phyloP scores from a whole-genome alignment of 1,284 basidiomycete species.

The Ceratobasidium sp. region DNA sequence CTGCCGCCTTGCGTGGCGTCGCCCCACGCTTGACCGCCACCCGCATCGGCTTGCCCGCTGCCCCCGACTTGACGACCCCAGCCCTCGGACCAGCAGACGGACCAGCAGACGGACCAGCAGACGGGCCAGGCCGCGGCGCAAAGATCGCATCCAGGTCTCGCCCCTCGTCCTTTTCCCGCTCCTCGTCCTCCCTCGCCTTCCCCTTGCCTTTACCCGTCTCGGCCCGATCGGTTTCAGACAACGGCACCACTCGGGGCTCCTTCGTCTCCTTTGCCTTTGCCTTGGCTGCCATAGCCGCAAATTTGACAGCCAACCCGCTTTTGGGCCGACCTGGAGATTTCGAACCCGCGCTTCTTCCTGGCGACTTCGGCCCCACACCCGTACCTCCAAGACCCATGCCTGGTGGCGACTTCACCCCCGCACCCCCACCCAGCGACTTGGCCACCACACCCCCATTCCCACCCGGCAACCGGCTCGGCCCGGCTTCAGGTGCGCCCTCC shows the following conservation, averaged over 20 bases:
- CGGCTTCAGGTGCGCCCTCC: background rate
- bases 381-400: background rate
- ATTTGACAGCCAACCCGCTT: slow-evolving; percentile 30
- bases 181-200: slow-evolving; percentile 23
- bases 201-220: slow-evolving; percentile 10
- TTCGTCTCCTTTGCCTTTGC: background rate
- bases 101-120: background rate
- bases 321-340: background rate
- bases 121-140: background rate
- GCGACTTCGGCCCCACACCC: background rate
- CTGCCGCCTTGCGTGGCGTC: slow-evolving; percentile 26
- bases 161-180: slow-evolving; percentile 31
- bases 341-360: background rate
- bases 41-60: slow-evolving; percentile 28
- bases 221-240: background rate
- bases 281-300: slow-evolving; percentile 22
- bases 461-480: background rate
- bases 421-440: background rate
- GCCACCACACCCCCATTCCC: background rate
- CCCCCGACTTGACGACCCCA: background rate
- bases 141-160: slow-evolving; percentile 31
- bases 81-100: slow-evolving; percentile 3
- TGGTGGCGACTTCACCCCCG: background rate
- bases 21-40: slow-evolving; percentile 15
- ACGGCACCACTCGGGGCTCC: background rate